Conservation (phyloP, 352 stramenopile genomes). For the Phytophthora pisi region DNA sequence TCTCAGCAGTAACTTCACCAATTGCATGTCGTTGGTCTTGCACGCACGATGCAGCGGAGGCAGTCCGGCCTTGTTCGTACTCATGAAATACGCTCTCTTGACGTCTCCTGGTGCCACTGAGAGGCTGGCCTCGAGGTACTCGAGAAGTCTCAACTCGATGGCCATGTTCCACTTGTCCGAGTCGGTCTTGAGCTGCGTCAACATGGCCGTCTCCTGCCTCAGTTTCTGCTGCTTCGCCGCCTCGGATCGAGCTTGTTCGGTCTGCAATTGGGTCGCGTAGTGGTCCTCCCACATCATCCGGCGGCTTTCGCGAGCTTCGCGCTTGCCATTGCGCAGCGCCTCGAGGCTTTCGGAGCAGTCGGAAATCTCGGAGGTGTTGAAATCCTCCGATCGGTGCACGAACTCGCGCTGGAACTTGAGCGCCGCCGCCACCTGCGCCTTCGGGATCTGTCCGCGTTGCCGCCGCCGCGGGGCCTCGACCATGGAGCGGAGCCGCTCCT, state of each 20-base stretch:
- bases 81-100: slow-evolving; percentile 44
- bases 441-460: slow-evolving; percentile 57
- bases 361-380: slow-evolving; percentile 51
- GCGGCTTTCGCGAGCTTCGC: slow-evolving; percentile 54
- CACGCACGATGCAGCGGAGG: slow-evolving; percentile 62
- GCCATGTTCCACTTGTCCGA: slow-evolving; percentile 78
- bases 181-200: slow-evolving; percentile 57
- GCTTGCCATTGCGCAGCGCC: slow-evolving; percentile 46
- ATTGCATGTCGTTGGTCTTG: slow-evolving; percentile 45
- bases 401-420: slow-evolving; percentile 53
- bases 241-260: slow-evolving; percentile 21
- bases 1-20: slow-evolving; percentile 51
- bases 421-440: slow-evolving; percentile 44
- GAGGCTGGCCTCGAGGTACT: slow-evolving; percentile 46
- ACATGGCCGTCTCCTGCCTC: slow-evolving; percentile 56
- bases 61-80: slow-evolving; percentile 49
- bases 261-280: slow-evolving; percentile 34
- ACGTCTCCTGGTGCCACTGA: slow-evolving; percentile 20
- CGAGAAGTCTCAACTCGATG: slow-evolving; percentile 54
- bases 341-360: slow-evolving; percentile 61
- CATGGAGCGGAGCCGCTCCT: slow-evolving; percentile 60
- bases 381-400: slow-evolving; percentile 37
- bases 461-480: slow-evolving; percentile 40
- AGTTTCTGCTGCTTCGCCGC: slow-evolving; percentile 49
- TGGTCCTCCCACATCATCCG: slow-evolving; percentile 79